Percentiles rank a stretch among this genome's conserved stretches.
These are phyloP conservation scores for Spergularia azorica DNA, from an alignment of 179 eudicot species.

Conservation along the genomic window DNA sequence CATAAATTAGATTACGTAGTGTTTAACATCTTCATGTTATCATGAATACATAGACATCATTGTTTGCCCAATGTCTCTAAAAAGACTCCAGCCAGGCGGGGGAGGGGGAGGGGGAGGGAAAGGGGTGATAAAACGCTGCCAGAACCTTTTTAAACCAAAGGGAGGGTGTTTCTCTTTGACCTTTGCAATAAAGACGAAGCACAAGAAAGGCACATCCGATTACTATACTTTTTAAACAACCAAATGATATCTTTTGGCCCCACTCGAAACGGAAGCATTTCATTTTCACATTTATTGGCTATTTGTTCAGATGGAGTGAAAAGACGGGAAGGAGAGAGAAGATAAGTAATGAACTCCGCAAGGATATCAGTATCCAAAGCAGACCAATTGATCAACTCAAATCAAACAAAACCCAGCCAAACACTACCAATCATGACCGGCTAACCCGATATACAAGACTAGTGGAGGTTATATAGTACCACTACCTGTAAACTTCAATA, in stretches of 20 bases:
- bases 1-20: not conserved
- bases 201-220: no score
- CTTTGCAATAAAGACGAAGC: not conserved
- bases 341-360: not conserved
- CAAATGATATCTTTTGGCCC: not conserved
- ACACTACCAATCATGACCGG: not conserved
- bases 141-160: not conserved
- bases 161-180: not conserved
- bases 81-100: not conserved
- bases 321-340: not conserved
- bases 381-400: no score
- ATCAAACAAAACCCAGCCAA: not conserved
- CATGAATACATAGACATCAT: not conserved
- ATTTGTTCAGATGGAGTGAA: not conserved
- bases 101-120: not conserved
- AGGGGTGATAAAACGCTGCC: not conserved
- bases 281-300: no score
- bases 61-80: not conserved
- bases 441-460: not conserved
- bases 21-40: not conserved
- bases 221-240: not conserved
- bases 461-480: not conserved
- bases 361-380: not conserved
- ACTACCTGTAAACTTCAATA: not conserved
- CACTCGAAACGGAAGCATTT: no score